A percentile compares a stretch with the other conserved stretches of the same genome.
These are phyloP conservation scores for Coleophoma eucalyptorum DNA, from an alignment of 2,329 filamentous ascomycete genomes.

Conservation along the genomic window DNA sequence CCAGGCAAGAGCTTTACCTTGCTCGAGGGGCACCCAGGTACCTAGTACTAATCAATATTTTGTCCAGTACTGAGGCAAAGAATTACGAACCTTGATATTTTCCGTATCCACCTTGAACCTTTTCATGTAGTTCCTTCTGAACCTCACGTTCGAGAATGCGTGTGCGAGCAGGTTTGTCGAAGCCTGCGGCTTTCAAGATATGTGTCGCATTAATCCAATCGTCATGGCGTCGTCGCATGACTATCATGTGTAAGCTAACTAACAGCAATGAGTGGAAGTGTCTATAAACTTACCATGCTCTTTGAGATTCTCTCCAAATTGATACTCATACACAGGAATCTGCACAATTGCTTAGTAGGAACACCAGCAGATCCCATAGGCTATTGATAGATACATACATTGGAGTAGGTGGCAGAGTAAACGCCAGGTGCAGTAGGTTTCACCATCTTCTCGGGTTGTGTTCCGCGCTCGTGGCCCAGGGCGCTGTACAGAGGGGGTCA, in stretches of 20 bases:
- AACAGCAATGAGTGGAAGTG: neutral
- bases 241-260: slow-evolving; percentile 11
- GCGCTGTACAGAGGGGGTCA: too few species aligned
- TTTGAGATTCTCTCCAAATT: slow-evolving; percentile 73
- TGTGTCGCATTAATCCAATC: slow-evolving; percentile 99
- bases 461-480: too few species aligned
- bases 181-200: slow-evolving; percentile 93
- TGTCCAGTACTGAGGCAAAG: neutral
- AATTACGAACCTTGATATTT: slow-evolving; percentile 82
- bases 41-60: slow-evolving; percentile 43
- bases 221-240: slow-evolving; percentile 90
- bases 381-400: slow-evolving; percentile 40
- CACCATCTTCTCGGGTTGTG: slow-evolving; percentile 21
- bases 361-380: neutral
- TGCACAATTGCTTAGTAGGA: slow-evolving; percentile 32
- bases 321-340: slow-evolving; percentile 94
- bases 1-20: slow-evolving; percentile 76
- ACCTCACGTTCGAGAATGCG: slow-evolving; percentile 95
- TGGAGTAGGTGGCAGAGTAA: slow-evolving; percentile 67
- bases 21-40: slow-evolving; percentile 90
- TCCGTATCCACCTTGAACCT: slow-evolving; percentile 96
- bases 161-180: slow-evolving; percentile 94
- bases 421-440: slow-evolving; percentile 35
- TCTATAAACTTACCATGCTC: slow-evolving; percentile 55
- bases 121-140: slow-evolving; percentile 94